phyloP scores from a whole-genome alignment of 1,284 basidiomycete species.

The Coriolopsis trogii region DNA sequence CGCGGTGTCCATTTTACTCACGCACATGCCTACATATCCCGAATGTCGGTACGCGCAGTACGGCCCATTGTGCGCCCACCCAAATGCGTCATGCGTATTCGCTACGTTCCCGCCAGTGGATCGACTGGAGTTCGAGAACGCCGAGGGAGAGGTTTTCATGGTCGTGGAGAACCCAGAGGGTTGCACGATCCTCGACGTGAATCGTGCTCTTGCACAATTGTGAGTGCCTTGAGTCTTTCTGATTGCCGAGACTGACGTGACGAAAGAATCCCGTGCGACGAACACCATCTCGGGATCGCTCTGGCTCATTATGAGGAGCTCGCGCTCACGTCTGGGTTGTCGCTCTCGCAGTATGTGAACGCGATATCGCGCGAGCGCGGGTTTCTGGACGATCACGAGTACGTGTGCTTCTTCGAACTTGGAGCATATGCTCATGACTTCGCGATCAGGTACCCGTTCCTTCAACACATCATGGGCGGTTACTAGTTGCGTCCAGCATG shows the following conservation, averaged over 20 bases:
- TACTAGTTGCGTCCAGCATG: too few relatives aligned
- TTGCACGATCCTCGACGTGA: slow-evolving; percentile 37
- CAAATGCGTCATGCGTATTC: slow-evolving; percentile 36
- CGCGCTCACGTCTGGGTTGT: slow-evolving; percentile 26
- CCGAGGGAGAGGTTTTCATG: slow-evolving; percentile 30
- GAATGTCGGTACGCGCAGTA: slow-evolving; percentile 34
- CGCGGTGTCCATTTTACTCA: slow-evolving; percentile 30
- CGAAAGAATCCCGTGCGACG: slow-evolving; percentile 31
- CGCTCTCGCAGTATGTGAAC: slow-evolving; percentile 17
- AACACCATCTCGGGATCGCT: slow-evolving; percentile 29
- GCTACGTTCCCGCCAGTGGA: slow-evolving; percentile 36
- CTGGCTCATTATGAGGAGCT: slow-evolving; percentile 35
- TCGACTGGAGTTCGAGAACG: slow-evolving; percentile 29
- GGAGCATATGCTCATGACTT: neutral
- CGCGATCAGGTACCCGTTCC: slow-evolving; percentile 6
- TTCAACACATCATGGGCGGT: slow-evolving; percentile 9
- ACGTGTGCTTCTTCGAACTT: neutral
- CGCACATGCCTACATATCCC: slow-evolving; percentile 37
- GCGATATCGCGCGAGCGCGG: slow-evolving; percentile 6
- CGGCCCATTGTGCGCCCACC: slow-evolving; percentile 35
- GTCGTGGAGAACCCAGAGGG: slow-evolving; percentile 36
- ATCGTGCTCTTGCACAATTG: slow-evolving; percentile 36
- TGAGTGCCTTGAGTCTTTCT: slow-evolving; percentile 10
- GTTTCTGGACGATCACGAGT: slow-evolving; percentile 14
- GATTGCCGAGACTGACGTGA: neutral